These are phyloP conservation scores for Pseudoscleropodium purum DNA, from an alignment of 225 moss, liverwort and hornwort genomes.

Conservation along the genomic window DNA sequence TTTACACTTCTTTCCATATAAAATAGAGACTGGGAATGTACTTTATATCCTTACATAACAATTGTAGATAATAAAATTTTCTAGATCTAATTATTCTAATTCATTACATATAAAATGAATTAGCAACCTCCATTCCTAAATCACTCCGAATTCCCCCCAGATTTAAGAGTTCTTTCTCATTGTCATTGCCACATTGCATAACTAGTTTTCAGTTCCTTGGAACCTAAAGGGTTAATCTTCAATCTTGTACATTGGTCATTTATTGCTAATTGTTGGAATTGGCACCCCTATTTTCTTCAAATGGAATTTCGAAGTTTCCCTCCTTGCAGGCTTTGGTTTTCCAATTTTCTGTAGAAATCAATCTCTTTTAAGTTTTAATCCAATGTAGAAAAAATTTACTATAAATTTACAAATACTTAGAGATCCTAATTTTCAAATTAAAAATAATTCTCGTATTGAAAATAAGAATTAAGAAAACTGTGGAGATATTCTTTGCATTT, in stretches of 20 bases:
- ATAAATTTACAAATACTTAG: too few species aligned
- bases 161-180: background rate
- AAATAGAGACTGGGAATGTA: fast-evolving
- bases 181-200: too few species aligned
- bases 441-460: too few species aligned
- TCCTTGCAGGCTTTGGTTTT: conserved; percentile 1
- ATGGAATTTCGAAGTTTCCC: conserved; percentile 8
- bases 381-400: fast-evolving
- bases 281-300: background rate
- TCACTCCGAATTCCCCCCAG: background rate
- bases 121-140: background rate
- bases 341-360: background rate
- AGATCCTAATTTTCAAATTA: too few species aligned
- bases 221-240: background rate
- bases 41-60: background rate
- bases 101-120: background rate
- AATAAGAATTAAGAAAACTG: background rate
- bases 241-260: background rate
- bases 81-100: background rate
- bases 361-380: too few species aligned
- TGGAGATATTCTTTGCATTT: background rate
- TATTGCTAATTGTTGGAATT: background rate
- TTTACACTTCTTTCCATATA: background rate
- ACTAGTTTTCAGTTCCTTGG: background rate
- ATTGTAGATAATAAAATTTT: background rate